Percentiles rank a stretch among this genome's conserved stretches.
Evolutionary conservation across 1,284 basidiomycete genomes (phyloP).

Genomic region (Abortiporus biennis): DNA sequence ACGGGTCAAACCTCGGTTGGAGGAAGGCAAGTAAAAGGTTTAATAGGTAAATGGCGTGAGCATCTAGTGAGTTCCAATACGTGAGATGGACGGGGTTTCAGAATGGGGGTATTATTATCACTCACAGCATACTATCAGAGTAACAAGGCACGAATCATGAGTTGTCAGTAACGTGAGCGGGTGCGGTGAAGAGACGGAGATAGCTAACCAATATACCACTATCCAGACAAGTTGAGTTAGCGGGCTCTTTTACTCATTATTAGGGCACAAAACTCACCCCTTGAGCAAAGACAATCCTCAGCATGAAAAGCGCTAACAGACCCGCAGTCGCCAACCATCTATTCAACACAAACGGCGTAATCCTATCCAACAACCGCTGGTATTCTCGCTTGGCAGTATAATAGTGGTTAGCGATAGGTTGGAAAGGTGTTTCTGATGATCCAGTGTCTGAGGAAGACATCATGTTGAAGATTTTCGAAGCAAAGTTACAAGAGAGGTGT

Average conservation of each 20-base stretch:
- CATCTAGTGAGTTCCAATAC: conserved; percentile 52
- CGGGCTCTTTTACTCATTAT: too few relatives aligned
- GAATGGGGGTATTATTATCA: conserved; percentile 19
- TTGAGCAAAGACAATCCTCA: conserved; percentile 86
- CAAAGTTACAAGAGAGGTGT: too few relatives aligned
- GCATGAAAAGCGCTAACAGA: conserved; percentile 73
- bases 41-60: conserved; percentile 87
- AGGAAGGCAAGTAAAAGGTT: conserved; percentile 88
- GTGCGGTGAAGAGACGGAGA: conserved; percentile 3
- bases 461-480: conserved; percentile 25
- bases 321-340: conserved; percentile 84
- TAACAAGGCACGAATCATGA: neutral
- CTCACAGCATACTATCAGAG: conserved; percentile 74
- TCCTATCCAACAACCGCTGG: conserved; percentile 83
- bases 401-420: conserved; percentile 45
- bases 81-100: too few relatives aligned
- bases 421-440: conserved; percentile 39
- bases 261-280: conserved; percentile 61
- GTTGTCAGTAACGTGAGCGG: conserved; percentile 4
- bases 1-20: conserved; percentile 95
- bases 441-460: conserved; percentile 42
- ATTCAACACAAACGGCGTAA: conserved; percentile 85
- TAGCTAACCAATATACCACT: conserved; percentile 88
- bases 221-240: conserved; percentile 3
- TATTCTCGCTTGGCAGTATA: conserved; percentile 59